Conservation (phyloP, 1,139 yeast species). For the Lodderomyces beijingensis region DNA sequence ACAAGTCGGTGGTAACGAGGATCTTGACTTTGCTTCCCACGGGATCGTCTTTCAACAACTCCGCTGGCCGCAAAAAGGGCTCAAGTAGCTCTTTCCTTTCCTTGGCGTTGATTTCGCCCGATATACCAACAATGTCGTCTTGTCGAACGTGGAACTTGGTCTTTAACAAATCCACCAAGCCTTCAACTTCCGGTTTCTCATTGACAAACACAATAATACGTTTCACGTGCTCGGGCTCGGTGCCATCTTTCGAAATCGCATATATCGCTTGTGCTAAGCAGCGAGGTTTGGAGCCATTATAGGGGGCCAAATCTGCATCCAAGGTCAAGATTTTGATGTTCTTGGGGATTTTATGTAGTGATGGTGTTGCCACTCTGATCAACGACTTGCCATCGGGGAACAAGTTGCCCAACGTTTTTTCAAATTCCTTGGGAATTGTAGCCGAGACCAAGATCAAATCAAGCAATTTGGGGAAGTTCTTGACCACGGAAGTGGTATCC, state of each 20-base stretch:
- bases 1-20: slow-evolving; percentile 82
- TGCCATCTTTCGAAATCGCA: slow-evolving; percentile 79
- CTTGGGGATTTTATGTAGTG: slow-evolving; percentile 76
- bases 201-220: slow-evolving; percentile 87
- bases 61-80: slow-evolving; percentile 61
- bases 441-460: slow-evolving; percentile 83
- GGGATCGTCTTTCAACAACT: slow-evolving; percentile 26
- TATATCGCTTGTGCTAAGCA: slow-evolving; percentile 86
- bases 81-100: slow-evolving; percentile 55
- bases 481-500: slow-evolving; percentile 58
- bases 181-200: slow-evolving; percentile 58
- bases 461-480: slow-evolving; percentile 48
- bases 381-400: slow-evolving; percentile 58
- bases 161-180: slow-evolving; percentile 51
- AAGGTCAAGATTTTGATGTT: slow-evolving; percentile 68
- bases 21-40: slow-evolving; percentile 46
- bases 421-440: slow-evolving; percentile 79
- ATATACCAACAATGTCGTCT: slow-evolving; percentile 51
- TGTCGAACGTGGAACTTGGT: slow-evolving; percentile 51
- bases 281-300: slow-evolving; percentile 74
- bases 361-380: slow-evolving; percentile 68
- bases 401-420: slow-evolving; percentile 51
- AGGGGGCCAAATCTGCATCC: slow-evolving; percentile 73
- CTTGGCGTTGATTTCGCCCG: slow-evolving; percentile 58
- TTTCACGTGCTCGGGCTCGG: slow-evolving; percentile 73